phyloP scores from a whole-genome alignment of 768 basidiomycete genomes.

The Tylopilus balloui region DNA sequence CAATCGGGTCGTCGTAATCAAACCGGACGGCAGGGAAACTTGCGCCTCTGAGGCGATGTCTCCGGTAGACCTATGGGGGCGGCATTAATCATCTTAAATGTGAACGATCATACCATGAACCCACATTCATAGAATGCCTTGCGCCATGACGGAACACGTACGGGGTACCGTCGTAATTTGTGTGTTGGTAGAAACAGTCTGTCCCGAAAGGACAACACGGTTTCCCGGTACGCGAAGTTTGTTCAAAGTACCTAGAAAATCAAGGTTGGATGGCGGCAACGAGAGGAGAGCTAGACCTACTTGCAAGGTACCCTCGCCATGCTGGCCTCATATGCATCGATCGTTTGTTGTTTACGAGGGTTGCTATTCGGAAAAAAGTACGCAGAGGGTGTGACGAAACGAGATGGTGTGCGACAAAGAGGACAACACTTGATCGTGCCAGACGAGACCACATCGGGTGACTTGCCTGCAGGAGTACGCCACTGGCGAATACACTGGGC shows the following conservation, averaged over 20 bases:
- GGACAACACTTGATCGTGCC: slow-evolving; percentile 74
- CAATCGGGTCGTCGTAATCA: slow-evolving; percentile 29
- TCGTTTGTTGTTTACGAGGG: slow-evolving; percentile 45
- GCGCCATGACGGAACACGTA: slow-evolving; percentile 53
- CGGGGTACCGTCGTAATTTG: slow-evolving; percentile 60
- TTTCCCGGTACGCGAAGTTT: slow-evolving; percentile 39
- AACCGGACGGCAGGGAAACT: slow-evolving; percentile 26
- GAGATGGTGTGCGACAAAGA: slow-evolving; percentile 64
- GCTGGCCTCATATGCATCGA: slow-evolving; percentile 64
- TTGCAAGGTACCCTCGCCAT: slow-evolving; percentile 69
- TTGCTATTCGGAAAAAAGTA: slow-evolving; percentile 54
- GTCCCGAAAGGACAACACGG: slow-evolving; percentile 74
- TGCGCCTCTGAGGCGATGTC: slow-evolving; percentile 19
- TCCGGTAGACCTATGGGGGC: slow-evolving; percentile 23
- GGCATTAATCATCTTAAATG: slow-evolving; percentile 8
- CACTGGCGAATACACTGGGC: slow-evolving; percentile 73
- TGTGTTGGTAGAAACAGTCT: slow-evolving; percentile 79
- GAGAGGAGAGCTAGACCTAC: slow-evolving; percentile 33
- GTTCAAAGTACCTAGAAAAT: slow-evolving; percentile 53
- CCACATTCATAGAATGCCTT: slow-evolving; percentile 50
- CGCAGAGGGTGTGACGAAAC: slow-evolving; percentile 72
- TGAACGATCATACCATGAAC: slow-evolving; percentile 33
- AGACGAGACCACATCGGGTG: slow-evolving; percentile 46
- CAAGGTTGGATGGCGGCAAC: neutral
- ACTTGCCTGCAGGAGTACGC: slow-evolving; percentile 59